Evolutionary conservation across 2,329 filamentous ascomycete genomes (phyloP).

Genomic region (Fusarium zealandicum): DNA sequence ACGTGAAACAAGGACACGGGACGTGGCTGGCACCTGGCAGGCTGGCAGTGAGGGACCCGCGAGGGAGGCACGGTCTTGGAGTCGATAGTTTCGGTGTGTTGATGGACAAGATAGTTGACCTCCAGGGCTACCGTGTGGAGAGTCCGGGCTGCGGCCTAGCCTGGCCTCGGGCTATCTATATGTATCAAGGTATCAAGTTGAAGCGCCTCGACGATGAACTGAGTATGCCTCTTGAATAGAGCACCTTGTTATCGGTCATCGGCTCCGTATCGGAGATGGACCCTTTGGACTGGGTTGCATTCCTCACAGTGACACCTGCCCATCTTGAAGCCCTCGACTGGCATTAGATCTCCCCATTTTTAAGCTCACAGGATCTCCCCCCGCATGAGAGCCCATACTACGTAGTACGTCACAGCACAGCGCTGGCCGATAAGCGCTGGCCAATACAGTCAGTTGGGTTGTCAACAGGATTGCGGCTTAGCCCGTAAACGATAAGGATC

Average conservation of each 20-base stretch:
- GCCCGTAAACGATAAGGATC: constrained; percentile 27
- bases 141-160: no score
- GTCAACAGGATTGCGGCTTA: constrained; percentile 14
- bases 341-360: constrained; percentile 35
- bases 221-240: background rate
- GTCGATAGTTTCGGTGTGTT: background rate
- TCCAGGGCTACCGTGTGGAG: no score
- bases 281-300: constrained; percentile 1
- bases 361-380: constrained; percentile 39
- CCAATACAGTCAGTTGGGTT: constrained; percentile 36
- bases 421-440: constrained; percentile 34
- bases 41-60: constrained; percentile 19
- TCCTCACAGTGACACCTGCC: background rate
- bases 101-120: background rate
- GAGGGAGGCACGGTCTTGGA: background rate
- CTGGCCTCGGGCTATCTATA: no score
- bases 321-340: no score
- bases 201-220: no score
- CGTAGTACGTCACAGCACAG: constrained; percentile 35
- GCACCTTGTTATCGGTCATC: background rate
- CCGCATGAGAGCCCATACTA: constrained; percentile 20
- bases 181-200: background rate
- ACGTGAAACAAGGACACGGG: constrained; percentile 30
- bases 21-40: no score
- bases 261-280: background rate